phyloP scores from a whole-genome alignment of 495 filamentous ascomycete genomes.

The Thermothielavioides terrestris region DNA sequence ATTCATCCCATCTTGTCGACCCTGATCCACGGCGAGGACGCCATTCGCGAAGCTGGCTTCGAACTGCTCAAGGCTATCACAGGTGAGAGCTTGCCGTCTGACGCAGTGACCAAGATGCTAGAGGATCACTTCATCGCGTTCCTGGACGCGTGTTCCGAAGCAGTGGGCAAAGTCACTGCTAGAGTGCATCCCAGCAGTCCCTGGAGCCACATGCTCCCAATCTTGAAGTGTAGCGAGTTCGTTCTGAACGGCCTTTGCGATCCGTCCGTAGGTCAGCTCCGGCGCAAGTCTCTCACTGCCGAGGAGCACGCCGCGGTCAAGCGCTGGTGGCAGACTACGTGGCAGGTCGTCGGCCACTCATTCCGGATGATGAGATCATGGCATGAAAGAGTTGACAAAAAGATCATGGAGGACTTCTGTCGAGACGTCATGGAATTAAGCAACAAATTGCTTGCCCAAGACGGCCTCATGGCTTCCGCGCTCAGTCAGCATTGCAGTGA shows the following conservation, averaged over 20 bases:
- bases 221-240: constrained; percentile 66
- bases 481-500: constrained; percentile 38
- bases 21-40: constrained; percentile 57
- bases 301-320: constrained; percentile 55
- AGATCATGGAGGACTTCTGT: constrained; percentile 79
- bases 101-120: constrained; percentile 65
- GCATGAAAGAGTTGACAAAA: constrained; percentile 60
- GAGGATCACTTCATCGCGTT: constrained; percentile 46
- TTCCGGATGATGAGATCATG: constrained; percentile 76
- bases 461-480: constrained; percentile 65
- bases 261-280: constrained; percentile 66
- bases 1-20: constrained; percentile 57
- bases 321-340: constrained; percentile 73
- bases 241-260: constrained; percentile 79
- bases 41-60: constrained; percentile 63
- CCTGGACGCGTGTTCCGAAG: constrained; percentile 29
- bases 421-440: constrained; percentile 90
- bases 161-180: constrained; percentile 40
- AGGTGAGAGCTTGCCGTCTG: constrained; percentile 56
- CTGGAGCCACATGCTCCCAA: constrained; percentile 57
- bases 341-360: constrained; percentile 69
- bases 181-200: constrained; percentile 45
- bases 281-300: constrained; percentile 51
- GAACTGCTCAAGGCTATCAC: constrained; percentile 75
- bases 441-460: constrained; percentile 73